These are phyloP conservation scores for Neodidymelliopsis sp. DNA, from an alignment of 2,329 filamentous ascomycete genomes.

Conservation along the genomic window DNA sequence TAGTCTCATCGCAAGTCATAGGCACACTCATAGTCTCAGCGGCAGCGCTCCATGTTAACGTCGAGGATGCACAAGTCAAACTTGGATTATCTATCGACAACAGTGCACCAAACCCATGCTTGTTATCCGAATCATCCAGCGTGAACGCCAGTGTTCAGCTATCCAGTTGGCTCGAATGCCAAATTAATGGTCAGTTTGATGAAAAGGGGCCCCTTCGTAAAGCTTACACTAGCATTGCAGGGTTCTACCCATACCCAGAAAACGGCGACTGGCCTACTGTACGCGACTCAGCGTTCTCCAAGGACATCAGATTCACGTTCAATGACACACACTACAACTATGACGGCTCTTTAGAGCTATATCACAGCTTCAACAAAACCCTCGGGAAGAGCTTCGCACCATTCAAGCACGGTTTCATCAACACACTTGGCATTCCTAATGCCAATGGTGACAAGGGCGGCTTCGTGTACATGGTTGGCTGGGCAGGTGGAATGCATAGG, in stretches of 20 bases:
- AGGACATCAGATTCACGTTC: slow-evolving; percentile 40
- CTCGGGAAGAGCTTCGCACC: slow-evolving; percentile 35
- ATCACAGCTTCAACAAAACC: slow-evolving; percentile 38
- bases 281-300: slow-evolving; percentile 34
- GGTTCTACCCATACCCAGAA: slow-evolving; percentile 43
- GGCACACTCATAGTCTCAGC: background rate
- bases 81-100: background rate
- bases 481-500: slow-evolving; percentile 40
- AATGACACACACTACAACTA: slow-evolving; percentile 45
- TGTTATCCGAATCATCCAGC: slow-evolving; percentile 26
- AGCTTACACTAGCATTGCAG: slow-evolving; percentile 14
- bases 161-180: slow-evolving; percentile 42
- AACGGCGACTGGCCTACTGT: slow-evolving; percentile 39
- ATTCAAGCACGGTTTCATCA: slow-evolving; percentile 42
- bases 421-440: slow-evolving; percentile 39
- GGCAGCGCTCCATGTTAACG: background rate
- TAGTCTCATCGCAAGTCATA: background rate
- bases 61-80: background rate
- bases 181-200: slow-evolving; percentile 34
- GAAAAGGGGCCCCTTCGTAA: no score
- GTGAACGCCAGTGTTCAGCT: slow-evolving; percentile 41
- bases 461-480: slow-evolving; percentile 43
- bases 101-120: slow-evolving; percentile 29
- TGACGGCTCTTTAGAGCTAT: slow-evolving; percentile 34
- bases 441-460: slow-evolving; percentile 42